A percentile compares a stretch with the other conserved stretches of the same genome.
Conservation (phyloP, 331 rosid species). For the Ulmus americana region DNA sequence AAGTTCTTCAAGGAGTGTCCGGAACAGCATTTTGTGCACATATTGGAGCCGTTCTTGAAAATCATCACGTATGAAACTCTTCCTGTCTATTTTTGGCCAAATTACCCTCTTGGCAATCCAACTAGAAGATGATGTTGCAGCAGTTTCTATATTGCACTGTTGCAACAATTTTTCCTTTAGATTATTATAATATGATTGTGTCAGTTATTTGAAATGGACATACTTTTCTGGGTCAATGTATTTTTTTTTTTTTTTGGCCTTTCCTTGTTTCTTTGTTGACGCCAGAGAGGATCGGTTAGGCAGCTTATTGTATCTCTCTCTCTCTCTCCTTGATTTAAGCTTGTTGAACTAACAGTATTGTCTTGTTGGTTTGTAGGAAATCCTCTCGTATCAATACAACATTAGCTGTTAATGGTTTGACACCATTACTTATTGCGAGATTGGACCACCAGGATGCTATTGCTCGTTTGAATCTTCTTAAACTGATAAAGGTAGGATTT, state of each 20-base stretch:
- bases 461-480: constrained; percentile 95
- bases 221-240: background rate
- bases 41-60: constrained; percentile 95
- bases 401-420: constrained; percentile 88
- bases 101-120: no score
- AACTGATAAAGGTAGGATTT: constrained; percentile 72
- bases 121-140: no score
- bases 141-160: no score
- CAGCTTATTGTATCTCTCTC: background rate
- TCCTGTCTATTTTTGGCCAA: background rate
- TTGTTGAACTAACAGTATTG: constrained; percentile 3
- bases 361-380: constrained; percentile 55
- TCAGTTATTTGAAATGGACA: background rate
- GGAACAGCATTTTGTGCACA: constrained; percentile 92
- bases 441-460: constrained; percentile 98
- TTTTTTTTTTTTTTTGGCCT: background rate
- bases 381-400: constrained; percentile 93
- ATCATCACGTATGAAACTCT: constrained; percentile 67
- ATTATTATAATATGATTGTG: no score
- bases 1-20: constrained; percentile 94
- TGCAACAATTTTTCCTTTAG: no score
- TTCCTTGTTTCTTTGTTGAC: background rate
- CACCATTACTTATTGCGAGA: constrained; percentile 83
- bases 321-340: constrained; percentile 5
- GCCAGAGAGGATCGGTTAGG: background rate